Evolutionary conservation across 106 monocot genomes (phyloP).

Genomic region (Posidonia australis): DNA sequence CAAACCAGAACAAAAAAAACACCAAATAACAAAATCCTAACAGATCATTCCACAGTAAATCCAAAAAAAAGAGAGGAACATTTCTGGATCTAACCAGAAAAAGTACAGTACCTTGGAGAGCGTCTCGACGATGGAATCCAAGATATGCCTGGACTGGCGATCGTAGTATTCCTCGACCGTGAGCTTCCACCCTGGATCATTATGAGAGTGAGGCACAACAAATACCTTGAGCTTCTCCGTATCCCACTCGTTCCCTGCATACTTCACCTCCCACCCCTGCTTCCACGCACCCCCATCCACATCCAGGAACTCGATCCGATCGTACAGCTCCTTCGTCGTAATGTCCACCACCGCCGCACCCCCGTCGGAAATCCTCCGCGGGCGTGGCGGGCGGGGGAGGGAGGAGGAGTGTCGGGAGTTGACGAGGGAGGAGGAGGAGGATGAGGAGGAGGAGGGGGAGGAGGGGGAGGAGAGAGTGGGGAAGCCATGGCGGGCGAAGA

Average conservation of each 20-base stretch:
- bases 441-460: slow-evolving; percentile 7
- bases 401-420: slow-evolving; percentile 15
- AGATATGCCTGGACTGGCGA: slow-evolving; percentile 63
- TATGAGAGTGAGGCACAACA: slow-evolving; percentile 95
- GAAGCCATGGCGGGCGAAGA: slow-evolving; percentile 28
- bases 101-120: slow-evolving; percentile 65
- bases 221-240: slow-evolving; percentile 90
- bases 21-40: too few relatives aligned
- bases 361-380: neutral
- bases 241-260: slow-evolving; percentile 69
- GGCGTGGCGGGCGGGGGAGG: slow-evolving; percentile 3
- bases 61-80: neutral
- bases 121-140: slow-evolving; percentile 80
- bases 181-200: slow-evolving; percentile 92
- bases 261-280: slow-evolving; percentile 83
- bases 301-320: slow-evolving; percentile 73
- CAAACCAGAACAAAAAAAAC: too few relatives aligned
- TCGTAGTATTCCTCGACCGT: slow-evolving; percentile 91
- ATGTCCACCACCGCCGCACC: slow-evolving; percentile 54
- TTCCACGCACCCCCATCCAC: slow-evolving; percentile 90
- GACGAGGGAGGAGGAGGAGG: slow-evolving; percentile 6
- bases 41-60: too few relatives aligned
- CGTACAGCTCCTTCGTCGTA: slow-evolving; percentile 91
- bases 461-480: slow-evolving; percentile 9
- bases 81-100: neutral